These are phyloP conservation scores for Cladorrhinum samala DNA, from an alignment of 495 filamentous ascomycete species.

Conservation along the genomic window DNA sequence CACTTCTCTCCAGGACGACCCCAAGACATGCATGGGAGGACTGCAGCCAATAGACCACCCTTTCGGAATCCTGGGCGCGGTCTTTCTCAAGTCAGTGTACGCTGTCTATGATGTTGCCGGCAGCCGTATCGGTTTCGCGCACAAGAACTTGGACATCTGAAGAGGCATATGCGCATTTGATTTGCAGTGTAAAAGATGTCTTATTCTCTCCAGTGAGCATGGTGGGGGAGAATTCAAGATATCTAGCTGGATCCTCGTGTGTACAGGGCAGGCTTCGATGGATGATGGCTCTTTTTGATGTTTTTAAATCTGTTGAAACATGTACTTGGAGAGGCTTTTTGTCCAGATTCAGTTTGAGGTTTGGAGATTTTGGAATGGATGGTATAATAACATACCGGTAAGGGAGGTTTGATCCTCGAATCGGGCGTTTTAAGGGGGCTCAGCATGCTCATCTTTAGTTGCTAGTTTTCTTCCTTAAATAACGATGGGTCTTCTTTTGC, in stretches of 20 bases:
- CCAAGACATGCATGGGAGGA: slow-evolving; percentile 56
- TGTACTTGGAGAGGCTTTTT: too few species aligned
- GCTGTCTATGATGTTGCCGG: slow-evolving; percentile 68
- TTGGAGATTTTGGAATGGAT: neutral
- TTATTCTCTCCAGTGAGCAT: too few species aligned
- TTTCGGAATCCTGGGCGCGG: slow-evolving; percentile 65
- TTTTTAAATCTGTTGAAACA: too few species aligned
- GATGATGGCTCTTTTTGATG: too few species aligned
- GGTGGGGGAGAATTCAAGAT: too few species aligned
- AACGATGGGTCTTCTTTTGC: neutral
- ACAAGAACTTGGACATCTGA: slow-evolving; percentile 32
- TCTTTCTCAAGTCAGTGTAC: slow-evolving; percentile 69
- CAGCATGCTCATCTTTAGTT: neutral
- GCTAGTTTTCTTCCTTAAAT: neutral
- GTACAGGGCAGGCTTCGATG: too few species aligned
- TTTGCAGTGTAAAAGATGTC: too few species aligned
- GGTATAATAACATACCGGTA: too few species aligned
- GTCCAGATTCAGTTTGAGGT: neutral
- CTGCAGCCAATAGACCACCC: slow-evolving; percentile 54
- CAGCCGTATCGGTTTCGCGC: slow-evolving; percentile 58
- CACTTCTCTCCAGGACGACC: slow-evolving; percentile 44
- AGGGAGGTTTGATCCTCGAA: neutral
- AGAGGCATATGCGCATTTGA: neutral
- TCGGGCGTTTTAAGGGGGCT: neutral
- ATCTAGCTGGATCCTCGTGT: too few species aligned